phyloP scores from a whole-genome alignment of 2,329 filamentous ascomycete species.

The Talaromyces sp. region DNA sequence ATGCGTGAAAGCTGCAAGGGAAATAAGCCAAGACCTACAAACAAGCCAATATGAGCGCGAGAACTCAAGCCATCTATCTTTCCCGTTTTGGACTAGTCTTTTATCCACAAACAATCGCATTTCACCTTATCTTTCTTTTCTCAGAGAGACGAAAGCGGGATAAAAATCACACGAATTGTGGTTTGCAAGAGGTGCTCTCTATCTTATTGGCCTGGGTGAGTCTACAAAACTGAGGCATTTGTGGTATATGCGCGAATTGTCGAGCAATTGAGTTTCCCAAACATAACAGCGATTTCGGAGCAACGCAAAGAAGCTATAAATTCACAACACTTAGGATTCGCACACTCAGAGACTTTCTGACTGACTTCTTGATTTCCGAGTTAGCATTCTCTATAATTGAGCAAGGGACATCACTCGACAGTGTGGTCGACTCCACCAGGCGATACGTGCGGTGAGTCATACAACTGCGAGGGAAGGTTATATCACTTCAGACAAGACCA shows the following conservation, averaged over 20 bases:
- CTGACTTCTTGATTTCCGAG: too few species aligned
- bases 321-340: not conserved
- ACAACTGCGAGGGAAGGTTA: not conserved
- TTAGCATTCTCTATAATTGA: not conserved
- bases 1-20: constrained; percentile 15
- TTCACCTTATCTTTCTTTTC: not conserved
- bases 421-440: not conserved
- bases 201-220: not conserved
- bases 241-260: constrained; percentile 2
- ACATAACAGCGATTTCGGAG: constrained; percentile 6
- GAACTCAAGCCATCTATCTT: not conserved
- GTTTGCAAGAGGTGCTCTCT: not conserved
- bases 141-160: not conserved
- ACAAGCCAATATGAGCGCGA: not conserved
- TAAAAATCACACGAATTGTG: not conserved
- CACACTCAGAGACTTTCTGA: not conserved
- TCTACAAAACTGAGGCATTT: not conserved
- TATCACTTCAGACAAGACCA: not conserved
- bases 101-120: not conserved
- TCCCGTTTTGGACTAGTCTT: not conserved
- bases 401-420: not conserved
- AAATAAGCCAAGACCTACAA: not conserved
- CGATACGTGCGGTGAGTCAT: constrained; percentile 9
- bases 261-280: not conserved
- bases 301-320: not conserved